phyloP scores from a whole-genome alignment of 192 early-diverging fungal genomes.

The Podila epigama region DNA sequence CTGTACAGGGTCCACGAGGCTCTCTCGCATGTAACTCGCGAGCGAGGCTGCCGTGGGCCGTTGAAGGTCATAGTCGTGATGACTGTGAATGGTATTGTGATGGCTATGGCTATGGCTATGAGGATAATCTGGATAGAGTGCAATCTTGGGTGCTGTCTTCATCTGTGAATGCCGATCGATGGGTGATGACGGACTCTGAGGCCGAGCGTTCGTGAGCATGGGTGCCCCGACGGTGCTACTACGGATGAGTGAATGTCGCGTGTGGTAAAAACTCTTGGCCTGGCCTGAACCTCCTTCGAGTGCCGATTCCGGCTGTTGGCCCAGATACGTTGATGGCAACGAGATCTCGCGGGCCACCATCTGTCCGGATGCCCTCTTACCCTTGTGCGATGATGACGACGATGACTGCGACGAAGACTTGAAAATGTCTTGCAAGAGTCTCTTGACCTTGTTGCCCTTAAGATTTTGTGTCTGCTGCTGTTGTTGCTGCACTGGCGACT shows the following conservation, averaged over 20 bases:
- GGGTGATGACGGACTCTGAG: background rate
- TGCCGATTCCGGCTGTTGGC: background rate
- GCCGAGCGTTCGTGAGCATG: background rate
- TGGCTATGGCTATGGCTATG: too few species aligned
- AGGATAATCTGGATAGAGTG: too few species aligned
- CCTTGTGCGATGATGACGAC: background rate
- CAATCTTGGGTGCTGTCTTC: too few species aligned
- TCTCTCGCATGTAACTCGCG: conserved; percentile 9
- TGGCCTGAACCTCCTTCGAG: background rate
- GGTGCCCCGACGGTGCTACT: background rate
- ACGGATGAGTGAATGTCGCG: background rate
- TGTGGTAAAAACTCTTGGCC: background rate
- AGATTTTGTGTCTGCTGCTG: background rate
- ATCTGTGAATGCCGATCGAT: too few species aligned
- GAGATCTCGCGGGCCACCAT: background rate
- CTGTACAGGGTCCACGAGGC: conserved; percentile 11
- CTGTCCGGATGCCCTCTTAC: background rate
- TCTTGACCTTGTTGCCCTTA: conserved; percentile 13
- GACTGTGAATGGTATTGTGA: too few species aligned
- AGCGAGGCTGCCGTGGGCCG: conserved; percentile 3
- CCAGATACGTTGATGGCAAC: background rate
- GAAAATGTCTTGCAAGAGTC: conserved; percentile 32
- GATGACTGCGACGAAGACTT: conserved; percentile 10
- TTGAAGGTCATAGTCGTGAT: background rate
- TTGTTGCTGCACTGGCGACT: background rate